phyloP scores from a whole-genome alignment of 2,329 filamentous ascomycete genomes.

The Pseudogymnoascus sp. region DNA sequence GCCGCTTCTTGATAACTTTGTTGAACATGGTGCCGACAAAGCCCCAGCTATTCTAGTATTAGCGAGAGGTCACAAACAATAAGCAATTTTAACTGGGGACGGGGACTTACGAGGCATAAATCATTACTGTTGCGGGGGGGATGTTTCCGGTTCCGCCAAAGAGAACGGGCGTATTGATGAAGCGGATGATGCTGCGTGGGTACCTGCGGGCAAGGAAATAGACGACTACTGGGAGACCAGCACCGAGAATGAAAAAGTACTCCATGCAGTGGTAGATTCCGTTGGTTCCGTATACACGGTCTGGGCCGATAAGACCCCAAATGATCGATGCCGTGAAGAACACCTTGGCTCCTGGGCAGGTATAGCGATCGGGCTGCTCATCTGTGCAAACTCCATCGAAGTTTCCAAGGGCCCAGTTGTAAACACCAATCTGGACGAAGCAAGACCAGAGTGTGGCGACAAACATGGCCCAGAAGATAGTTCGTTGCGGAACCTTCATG shows the following conservation, averaged over 20 bases:
- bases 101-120: slow-evolving; percentile 50
- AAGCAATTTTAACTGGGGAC: no score
- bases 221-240: slow-evolving; percentile 52
- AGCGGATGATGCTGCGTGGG: slow-evolving; percentile 54
- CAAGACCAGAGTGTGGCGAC: slow-evolving; percentile 59
- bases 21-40: slow-evolving; percentile 62
- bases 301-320: slow-evolving; percentile 66
- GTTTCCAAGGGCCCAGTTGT: slow-evolving; percentile 52
- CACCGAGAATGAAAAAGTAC: slow-evolving; percentile 66
- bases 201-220: slow-evolving; percentile 48
- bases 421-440: slow-evolving; percentile 56
- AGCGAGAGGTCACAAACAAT: no score
- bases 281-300: slow-evolving; percentile 57
- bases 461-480: slow-evolving; percentile 59
- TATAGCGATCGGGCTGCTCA: slow-evolving; percentile 49
- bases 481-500: slow-evolving; percentile 53
- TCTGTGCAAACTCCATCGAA: slow-evolving; percentile 57
- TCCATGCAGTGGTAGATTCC: slow-evolving; percentile 57
- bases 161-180: slow-evolving; percentile 60
- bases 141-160: slow-evolving; percentile 57
- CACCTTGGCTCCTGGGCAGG: slow-evolving; percentile 41
- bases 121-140: slow-evolving; percentile 63
- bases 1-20: slow-evolving; percentile 56
- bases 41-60: slow-evolving; percentile 38
- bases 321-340: slow-evolving; percentile 64